These are phyloP conservation scores for Metschnikowia peoriensis DNA, from an alignment of 805 yeast species.

Conservation along the genomic window DNA sequence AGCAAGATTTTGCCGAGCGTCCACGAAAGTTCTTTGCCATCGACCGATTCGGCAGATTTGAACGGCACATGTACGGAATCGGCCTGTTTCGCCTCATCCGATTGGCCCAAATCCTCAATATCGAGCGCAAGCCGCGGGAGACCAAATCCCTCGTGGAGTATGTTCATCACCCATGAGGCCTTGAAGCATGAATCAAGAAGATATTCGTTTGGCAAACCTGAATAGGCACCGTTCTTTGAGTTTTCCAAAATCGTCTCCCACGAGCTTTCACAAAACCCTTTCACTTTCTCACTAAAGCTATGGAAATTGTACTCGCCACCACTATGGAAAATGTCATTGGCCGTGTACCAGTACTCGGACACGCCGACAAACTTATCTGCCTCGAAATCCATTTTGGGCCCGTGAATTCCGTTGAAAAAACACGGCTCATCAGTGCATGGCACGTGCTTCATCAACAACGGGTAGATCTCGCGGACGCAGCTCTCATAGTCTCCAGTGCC, in stretches of 20 bases:
- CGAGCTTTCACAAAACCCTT: constrained; percentile 69
- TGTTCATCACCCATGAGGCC: constrained; percentile 89
- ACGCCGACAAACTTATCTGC: constrained; percentile 87
- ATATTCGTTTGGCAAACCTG: constrained; percentile 49
- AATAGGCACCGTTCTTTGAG: constrained; percentile 57
- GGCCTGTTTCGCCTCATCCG: constrained; percentile 19
- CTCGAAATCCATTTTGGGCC: constrained; percentile 79
- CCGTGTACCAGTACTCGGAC: constrained; percentile 97
- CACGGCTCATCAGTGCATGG: constrained; percentile 91
- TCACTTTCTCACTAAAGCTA: constrained; percentile 62
- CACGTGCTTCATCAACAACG: constrained; percentile 69
- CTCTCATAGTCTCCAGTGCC: constrained; percentile 81
- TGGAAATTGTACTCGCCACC: constrained; percentile 86
- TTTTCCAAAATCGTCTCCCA: constrained; percentile 58
- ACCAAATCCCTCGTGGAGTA: constrained; percentile 89
- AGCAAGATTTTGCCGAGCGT: constrained; percentile 85
- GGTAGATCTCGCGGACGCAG: constrained; percentile 72
- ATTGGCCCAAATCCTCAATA: constrained; percentile 26
- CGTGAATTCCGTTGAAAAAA: constrained; percentile 92
- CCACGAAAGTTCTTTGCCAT: constrained; percentile 92
- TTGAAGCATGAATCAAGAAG: constrained; percentile 85
- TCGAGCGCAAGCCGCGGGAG: constrained; percentile 72
- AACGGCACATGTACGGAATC: constrained; percentile 54
- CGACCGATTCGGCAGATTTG: constrained; percentile 75
- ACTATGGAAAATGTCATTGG: constrained; percentile 83